Conservation (phyloP, 805 yeast species). For the Saturnispora sanitii region DNA sequence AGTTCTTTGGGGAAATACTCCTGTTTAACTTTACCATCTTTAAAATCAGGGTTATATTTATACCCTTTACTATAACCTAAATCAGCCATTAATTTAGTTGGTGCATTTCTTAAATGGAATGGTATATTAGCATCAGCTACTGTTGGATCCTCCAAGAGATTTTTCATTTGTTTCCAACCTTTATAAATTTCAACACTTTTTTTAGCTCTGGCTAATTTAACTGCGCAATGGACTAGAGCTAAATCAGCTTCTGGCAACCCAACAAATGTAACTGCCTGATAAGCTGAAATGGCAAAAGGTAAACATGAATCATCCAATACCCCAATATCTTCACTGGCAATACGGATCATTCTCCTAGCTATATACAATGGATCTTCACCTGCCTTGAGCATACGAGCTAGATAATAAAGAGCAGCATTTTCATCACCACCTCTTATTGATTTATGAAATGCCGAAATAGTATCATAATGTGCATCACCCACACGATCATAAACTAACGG, state of each 20-base stretch:
- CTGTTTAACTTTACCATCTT: constrained; percentile 65
- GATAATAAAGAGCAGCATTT: constrained; percentile 81
- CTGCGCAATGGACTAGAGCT: constrained; percentile 84
- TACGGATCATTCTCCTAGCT: constrained; percentile 84
- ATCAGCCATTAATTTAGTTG: constrained; percentile 83
- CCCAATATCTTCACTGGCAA: constrained; percentile 94
- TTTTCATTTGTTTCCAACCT: constrained; percentile 63
- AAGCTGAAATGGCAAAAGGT: constrained; percentile 80
- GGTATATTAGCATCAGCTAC: constrained; percentile 60
- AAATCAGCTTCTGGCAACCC: constrained; percentile 95
- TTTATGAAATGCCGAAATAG: constrained; percentile 93
- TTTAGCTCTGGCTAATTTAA: constrained; percentile 75
- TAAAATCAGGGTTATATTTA: constrained; percentile 78
- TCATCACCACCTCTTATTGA: constrained; percentile 83
- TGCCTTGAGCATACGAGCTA: constrained; percentile 80
- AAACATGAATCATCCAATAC: constrained; percentile 70
- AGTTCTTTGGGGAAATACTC: constrained; percentile 63
- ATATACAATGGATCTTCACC: constrained; percentile 92
- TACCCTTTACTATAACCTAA: constrained; percentile 78
- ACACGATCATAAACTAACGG: constrained; percentile 67
- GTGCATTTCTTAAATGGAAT: constrained; percentile 85
- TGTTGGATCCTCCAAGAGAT: constrained; percentile 48
- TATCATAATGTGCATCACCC: constrained; percentile 91
- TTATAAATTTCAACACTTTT: constrained; percentile 82
- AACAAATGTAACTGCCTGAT: constrained; percentile 77